Base-by-base conservation (phyloP, 495 filamentous ascomycete species). In the Lindgomyces ingoldianus region DNA sequence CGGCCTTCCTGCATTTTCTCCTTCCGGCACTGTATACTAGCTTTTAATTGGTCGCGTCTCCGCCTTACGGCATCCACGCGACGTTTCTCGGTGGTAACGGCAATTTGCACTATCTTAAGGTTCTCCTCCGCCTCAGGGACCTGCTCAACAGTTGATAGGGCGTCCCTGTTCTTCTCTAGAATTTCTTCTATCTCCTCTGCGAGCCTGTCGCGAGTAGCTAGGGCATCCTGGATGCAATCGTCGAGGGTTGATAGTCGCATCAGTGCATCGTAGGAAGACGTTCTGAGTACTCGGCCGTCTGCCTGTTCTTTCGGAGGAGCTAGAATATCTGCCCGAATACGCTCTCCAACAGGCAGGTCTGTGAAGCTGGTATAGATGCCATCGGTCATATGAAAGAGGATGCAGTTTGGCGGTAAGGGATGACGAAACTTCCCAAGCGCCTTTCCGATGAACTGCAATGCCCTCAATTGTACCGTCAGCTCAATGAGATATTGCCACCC, bases 171-270 rank as follows among this genome's bases (percentile, higher is more conserved):
- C 10, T 80, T 74, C 19, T 85, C 76, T 16, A 98, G 78, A 19
- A 96, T 81, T 0, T 78, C 75, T 70, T 85, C 89, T 63, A 98
- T 96, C 63, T 96, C 91, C 9, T 81, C 73, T 10, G 90, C 83
- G 9, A 98, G 75, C 52, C 81, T 82, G 60, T 89, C 86, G 3
- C 90, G 83, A 0, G 91, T 97, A 0, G 84, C 81, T 0, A 96
- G 74, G 4, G 93, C 92, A 70, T 98, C 94, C 74, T 96, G 90
- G 33, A 98, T 89, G 61, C 92, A 96, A 69, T 91, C 89, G 62
- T 96, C 92, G 39, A 98, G 78, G 55, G 91, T 97, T 14, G 89
- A 87, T 27, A 98, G 80, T 29, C 87, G 85, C 89, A 96, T 95
- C 46, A 98, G 77, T 1, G 90, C 85, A 70, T 95, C 94, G 75